Evolutionary conservation across 169 alveolate species (phyloP).

Genomic region (Ichthyophthirius multifiliis): DNA sequence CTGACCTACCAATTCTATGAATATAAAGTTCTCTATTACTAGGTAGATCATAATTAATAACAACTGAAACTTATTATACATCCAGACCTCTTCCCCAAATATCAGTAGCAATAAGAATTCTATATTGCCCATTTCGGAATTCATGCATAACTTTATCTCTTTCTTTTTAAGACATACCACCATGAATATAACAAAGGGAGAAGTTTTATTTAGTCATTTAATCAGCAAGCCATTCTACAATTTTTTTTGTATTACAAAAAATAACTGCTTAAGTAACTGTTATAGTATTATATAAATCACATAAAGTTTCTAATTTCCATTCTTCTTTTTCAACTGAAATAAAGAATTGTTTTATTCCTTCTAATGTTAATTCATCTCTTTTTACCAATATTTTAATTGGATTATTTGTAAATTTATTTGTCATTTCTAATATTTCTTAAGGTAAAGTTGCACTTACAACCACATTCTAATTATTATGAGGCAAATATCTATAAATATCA

Average conservation of each 20-base stretch:
- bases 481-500: constrained; percentile 96
- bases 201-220: constrained; percentile 97
- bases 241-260: constrained; percentile 96
- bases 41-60: constrained; percentile 98
- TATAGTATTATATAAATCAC: constrained; percentile 97
- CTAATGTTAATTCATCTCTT: constrained; percentile 98
- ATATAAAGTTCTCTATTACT: constrained; percentile 96
- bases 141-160: constrained; percentile 97
- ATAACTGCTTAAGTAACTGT: constrained; percentile 99
- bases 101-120: constrained; percentile 98
- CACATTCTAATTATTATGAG: constrained; percentile 95
- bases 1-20: constrained; percentile 99
- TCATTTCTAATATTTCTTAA: constrained; percentile 95
- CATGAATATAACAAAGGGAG: constrained; percentile 97
- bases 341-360: constrained; percentile 98
- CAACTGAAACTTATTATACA: constrained; percentile 98
- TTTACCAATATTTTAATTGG: constrained; percentile 97
- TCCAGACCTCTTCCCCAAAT: constrained; percentile 99
- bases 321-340: constrained; percentile 98
- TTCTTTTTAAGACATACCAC: constrained; percentile 97
- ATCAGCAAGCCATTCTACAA: constrained; percentile 97
- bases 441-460: constrained; percentile 99
- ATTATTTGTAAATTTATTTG: constrained; percentile 96
- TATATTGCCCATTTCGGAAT: constrained; percentile 92
- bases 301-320: constrained; percentile 98